Evolutionary conservation across 75 land plant species (phyloP), one percentile per base, ranked within the genome.

Genomic region (Larix kaempferi): DNA sequence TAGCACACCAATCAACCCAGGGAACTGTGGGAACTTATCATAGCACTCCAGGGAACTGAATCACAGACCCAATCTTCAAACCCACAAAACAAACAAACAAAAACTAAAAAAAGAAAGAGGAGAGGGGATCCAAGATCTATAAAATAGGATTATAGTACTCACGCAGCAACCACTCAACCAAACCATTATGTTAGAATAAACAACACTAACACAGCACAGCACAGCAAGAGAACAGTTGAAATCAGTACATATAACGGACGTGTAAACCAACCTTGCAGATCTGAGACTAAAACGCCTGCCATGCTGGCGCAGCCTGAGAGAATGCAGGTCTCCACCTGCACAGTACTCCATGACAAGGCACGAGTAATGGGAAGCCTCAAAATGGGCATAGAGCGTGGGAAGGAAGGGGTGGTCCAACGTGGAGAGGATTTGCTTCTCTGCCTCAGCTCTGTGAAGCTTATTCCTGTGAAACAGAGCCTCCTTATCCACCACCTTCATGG

Each of bases 301-400:
- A 22, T 81, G 89, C 61, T 82, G 91, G 29, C 79, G 76, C 37
- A 80, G 84, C 61, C 93, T 82, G 33, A 93, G 87, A 14, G 85
- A 75, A 71, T 93, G 91, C 71, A 93, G 88, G 75, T 93, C 95
- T 12, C 95, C 95, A 39, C 81, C 82, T 57, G 93, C 57, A 64
- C 91, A 88, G 76, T 86, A 93, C 57, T 93, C 95, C 79, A 91
- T 93, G 65, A 93, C 84, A 60, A 93, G 77, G 75, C 93, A 93
- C 0, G 89, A 81, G 82, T 88, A 85, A 73, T 87, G 89, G 23
- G 89, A 84, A 13, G 80, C 86, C 12, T 92, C 89, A 35, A 92
- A 73, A 22, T 78, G 81, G 73, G 92, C 89, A 77, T 93, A 91
- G 59, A 91, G 86, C 5, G 89, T 87, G 16, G 93, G 95, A n/a